Base-by-base conservation (phyloP, 495 filamentous ascomycete genomes). In the Annulohypoxylon maeteangense region DNA sequence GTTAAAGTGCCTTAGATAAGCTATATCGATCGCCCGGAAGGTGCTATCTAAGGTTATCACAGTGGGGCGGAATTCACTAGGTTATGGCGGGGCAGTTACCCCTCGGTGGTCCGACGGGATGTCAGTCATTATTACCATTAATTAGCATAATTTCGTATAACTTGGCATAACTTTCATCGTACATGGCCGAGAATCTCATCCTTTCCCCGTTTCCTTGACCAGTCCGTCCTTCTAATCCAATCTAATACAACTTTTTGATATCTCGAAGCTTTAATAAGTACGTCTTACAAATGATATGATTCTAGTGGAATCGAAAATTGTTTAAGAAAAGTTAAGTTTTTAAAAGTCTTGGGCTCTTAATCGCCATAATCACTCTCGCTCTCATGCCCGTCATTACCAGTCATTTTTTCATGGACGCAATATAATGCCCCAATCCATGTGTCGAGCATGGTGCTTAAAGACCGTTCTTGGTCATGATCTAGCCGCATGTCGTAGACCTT, bases 401-500 rank as follows among this genome's bases (percentile, higher is more conserved):
- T 74, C 74, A 78, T 74, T 54, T 50, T 66, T n/a, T 81, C 79
- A 31, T 84, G 81, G 23, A 85, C 71, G 16, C 58, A 47, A 20
- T 81, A 81, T n/a, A 85, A 51, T 20, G 83, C 79, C 27, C 74
- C 50, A 54, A 85, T 63, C 83, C 83, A 85, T 56, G 76, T 76
- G 44, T 82, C 80, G 56, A 85, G 78, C 78, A 81, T 82, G 5
- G 23, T 34, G 55, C 75, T 69, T 16, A 83, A 12, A 7, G 70
- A 18, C 25, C 61, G 58, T 44, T 70, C 50, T 56, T 76, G 74
- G 44, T 71, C 75, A 10, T 44, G 42, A 1, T 70, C 54, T 4
- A 75, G 50, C 5, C 70, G 61, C 59, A 63, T 70, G 40, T 73
- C 73, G 0, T 71, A 53, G 4, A 84, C 25, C 57, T 79, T 75